These are phyloP conservation scores for Microcyclosporella mali DNA, from an alignment of 2,329 filamentous ascomycete genomes.

Conservation along the genomic window DNA sequence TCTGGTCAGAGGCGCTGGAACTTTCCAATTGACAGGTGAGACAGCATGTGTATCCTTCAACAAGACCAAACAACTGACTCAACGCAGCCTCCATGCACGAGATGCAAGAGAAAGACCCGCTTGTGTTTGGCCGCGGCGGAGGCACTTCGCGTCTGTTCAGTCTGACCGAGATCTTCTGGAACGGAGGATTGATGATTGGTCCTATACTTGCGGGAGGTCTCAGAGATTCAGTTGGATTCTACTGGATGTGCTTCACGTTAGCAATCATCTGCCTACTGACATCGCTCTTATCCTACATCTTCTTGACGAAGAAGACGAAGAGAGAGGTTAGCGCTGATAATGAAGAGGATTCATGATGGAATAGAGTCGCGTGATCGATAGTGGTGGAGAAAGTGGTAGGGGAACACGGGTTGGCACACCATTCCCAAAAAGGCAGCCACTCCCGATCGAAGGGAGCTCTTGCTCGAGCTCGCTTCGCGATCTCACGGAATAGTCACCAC, in stretches of 20 bases:
- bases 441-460: no score
- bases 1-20: constrained; percentile 15
- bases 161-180: constrained; percentile 16
- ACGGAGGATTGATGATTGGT: constrained; percentile 13
- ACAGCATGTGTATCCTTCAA: background rate
- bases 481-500: no score
- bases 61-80: no score
- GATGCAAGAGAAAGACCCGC: constrained; percentile 9
- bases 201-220: constrained; percentile 14
- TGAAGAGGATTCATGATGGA: background rate
- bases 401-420: no score
- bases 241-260: constrained; percentile 11
- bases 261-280: constrained; percentile 1
- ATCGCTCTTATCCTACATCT: background rate
- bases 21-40: constrained; percentile 15
- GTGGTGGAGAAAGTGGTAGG: no score
- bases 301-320: background rate
- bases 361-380: no score
- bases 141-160: constrained; percentile 14
- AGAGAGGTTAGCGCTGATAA: no score
- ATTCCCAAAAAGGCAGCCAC: no score
- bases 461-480: no score
- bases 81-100: constrained; percentile 11
- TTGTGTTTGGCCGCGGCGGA: constrained; percentile 14
- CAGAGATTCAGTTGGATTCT: constrained; percentile 13